Evolutionary conservation across 2,329 filamentous ascomycete species (phyloP).

Genomic region (Tolypocladium album): DNA sequence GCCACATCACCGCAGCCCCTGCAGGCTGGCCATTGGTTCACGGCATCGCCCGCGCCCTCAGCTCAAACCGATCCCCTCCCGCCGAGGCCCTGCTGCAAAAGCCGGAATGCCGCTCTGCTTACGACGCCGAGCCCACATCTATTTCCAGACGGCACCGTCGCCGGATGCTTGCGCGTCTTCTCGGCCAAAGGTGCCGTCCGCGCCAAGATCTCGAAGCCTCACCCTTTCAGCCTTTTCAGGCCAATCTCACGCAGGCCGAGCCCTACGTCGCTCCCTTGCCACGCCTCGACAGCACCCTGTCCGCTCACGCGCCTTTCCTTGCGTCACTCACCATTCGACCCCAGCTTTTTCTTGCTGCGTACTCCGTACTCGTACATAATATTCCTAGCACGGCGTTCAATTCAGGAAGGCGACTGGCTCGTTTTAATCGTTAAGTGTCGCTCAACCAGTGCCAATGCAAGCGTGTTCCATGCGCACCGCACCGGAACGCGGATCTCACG

Average conservation of each 20-base stretch:
- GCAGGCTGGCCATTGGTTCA: neutral
- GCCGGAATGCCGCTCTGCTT: neutral
- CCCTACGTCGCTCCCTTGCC: neutral
- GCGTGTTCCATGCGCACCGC: neutral
- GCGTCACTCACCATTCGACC: neutral
- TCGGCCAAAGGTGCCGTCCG: neutral
- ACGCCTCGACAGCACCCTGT: neutral
- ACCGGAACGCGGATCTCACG: neutral
- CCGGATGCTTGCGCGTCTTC: neutral
- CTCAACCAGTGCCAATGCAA: neutral
- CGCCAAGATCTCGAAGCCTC: neutral
- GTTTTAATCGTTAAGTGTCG: neutral
- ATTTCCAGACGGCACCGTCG: neutral
- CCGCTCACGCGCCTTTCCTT: neutral
- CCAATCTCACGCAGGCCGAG: neutral
- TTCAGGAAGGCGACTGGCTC: neutral
- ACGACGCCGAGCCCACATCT: neutral
- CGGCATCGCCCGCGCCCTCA: neutral
- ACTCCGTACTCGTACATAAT: neutral
- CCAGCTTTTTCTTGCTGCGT: neutral
- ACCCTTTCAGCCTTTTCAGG: neutral
- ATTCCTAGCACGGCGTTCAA: neutral
- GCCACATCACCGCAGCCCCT: neutral
- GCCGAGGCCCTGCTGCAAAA: neutral
- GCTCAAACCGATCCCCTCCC: neutral